Evolutionary conservation across 1,284 basidiomycete genomes (phyloP).

Genomic region (Marasmius tenuissimus): DNA sequence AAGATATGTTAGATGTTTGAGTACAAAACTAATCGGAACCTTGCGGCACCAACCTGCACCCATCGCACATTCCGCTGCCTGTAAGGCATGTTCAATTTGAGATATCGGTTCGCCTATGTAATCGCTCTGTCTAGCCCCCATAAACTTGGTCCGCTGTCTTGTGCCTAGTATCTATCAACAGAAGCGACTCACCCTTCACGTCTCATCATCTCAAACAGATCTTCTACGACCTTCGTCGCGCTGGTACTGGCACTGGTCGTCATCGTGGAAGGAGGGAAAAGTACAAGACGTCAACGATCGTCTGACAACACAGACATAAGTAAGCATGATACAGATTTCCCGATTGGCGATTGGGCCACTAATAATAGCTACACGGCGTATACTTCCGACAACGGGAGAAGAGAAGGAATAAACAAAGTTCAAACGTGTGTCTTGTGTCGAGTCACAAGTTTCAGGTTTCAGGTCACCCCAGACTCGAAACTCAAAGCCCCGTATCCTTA

Average conservation of each 20-base stretch:
- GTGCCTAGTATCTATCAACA: not conserved
- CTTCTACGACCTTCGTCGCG: not conserved
- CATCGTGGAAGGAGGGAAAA: too few relatives aligned
- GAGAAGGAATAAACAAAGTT: too few relatives aligned
- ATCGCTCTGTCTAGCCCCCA: constrained; percentile 5
- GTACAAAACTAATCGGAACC: not conserved
- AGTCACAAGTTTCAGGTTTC: too few relatives aligned
- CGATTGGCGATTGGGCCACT: too few relatives aligned
- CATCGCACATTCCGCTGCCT: constrained; percentile 10
- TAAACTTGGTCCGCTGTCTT: not conserved
- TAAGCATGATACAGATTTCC: too few relatives aligned
- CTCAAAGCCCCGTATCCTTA: constrained; percentile 11
- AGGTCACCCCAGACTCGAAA: too few relatives aligned
- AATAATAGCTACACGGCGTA: too few relatives aligned
- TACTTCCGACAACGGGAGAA: too few relatives aligned
- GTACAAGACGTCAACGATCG: too few relatives aligned
- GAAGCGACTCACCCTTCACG: not conserved
- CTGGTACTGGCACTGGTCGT: too few relatives aligned
- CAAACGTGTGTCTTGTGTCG: too few relatives aligned
- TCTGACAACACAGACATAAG: too few relatives aligned
- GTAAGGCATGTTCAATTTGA: constrained; percentile 11
- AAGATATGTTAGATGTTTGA: not conserved
- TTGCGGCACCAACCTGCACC: not conserved
- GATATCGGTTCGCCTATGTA: constrained; percentile 12
- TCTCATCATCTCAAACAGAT: not conserved